Evolutionary conservation across 176 grass and related monocot species (phyloP), one percentile per base, ranked within the genome.

Genomic region (Tillandsia fasciculata): DNA sequence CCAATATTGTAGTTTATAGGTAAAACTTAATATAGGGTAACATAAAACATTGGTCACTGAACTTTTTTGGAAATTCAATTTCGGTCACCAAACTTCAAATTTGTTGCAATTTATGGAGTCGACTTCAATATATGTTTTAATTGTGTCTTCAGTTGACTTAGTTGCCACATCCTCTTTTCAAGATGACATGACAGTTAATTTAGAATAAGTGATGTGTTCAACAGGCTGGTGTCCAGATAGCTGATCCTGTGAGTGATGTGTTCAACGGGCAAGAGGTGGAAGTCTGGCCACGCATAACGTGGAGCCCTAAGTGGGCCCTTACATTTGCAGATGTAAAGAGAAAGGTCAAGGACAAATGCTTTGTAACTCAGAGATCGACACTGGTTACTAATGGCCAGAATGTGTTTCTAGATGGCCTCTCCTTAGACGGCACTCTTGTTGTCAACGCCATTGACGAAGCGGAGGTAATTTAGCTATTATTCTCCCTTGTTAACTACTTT

Each of bases 181-280:
- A 42, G 33, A 0, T 42, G 33, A 5, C n/a, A n/a, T n/a, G n/a
- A n/a, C n/a, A n/a, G n/a, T n/a, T n/a, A n/a, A n/a, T n/a, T n/a
- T n/a, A n/a, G n/a, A n/a, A n/a, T n/a, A n/a, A n/a, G n/a, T n/a
- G n/a, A n/a, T n/a, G n/a, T n/a, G 33, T 74, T 51, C 10, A 67
- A 87, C 82, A 99, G 94, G 87, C 82, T 75, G 84, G 87, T 47
- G 74, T 82, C 28, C 85, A 76, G 22, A 86, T 93, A 76, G 80
- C 89, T 64, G 82, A 90, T 53, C 94, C 89, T 22, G 14, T 84
- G 47, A 71, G 74, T 42, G 83, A 85, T 70, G 77, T 64, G 11
- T 93, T 99, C 76, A 99, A 90, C 12, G 84, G 94, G 15, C 94
- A 99, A 90, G 94, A 99, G 69, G 89, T 93, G 65, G 87, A 90